Percentiles rank a stretch among this genome's conserved stretches.
Evolutionary conservation across 495 filamentous ascomycete genomes (phyloP).

Genomic region (Lophium mytilinum): DNA sequence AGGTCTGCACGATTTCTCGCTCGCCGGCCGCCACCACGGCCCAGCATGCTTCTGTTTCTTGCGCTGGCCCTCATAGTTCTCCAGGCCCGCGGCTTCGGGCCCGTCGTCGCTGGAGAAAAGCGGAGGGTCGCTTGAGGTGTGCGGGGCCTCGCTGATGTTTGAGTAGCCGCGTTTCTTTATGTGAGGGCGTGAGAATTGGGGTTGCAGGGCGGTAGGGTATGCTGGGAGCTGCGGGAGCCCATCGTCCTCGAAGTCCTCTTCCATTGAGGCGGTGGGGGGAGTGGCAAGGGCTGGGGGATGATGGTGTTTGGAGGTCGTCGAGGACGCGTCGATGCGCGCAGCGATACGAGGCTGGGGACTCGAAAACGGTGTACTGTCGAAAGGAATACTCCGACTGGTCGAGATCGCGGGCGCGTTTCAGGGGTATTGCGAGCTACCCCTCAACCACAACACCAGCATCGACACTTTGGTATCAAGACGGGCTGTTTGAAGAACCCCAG

Average conservation of each 20-base stretch:
- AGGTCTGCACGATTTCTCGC: not conserved
- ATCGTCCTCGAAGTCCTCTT: not conserved
- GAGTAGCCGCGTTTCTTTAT: not conserved
- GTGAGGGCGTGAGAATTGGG: not conserved
- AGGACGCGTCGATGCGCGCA: not conserved
- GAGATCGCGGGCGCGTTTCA: no score
- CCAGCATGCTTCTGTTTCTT: slow-evolving; percentile 60
- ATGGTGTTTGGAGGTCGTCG: not conserved
- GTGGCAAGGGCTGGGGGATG: not conserved
- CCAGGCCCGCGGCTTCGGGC: slow-evolving; percentile 44
- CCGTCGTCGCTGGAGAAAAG: slow-evolving; percentile 75
- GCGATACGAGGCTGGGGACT: no score
- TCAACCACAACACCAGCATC: no score
- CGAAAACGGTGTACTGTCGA: no score
- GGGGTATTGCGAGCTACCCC: no score
- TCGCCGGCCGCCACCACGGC: slow-evolving; percentile 57
- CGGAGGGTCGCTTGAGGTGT: slow-evolving; percentile 58
- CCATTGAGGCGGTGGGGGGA: not conserved
- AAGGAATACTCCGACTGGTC: no score
- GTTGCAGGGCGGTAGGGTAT: not conserved
- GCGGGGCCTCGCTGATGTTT: not conserved
- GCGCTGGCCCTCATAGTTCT: slow-evolving; percentile 53
- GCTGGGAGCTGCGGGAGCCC: not conserved
- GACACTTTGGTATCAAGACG: no score
- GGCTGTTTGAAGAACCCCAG: no score